phyloP scores from a whole-genome alignment of 805 yeast genomes.

The Starmerella geochares region DNA sequence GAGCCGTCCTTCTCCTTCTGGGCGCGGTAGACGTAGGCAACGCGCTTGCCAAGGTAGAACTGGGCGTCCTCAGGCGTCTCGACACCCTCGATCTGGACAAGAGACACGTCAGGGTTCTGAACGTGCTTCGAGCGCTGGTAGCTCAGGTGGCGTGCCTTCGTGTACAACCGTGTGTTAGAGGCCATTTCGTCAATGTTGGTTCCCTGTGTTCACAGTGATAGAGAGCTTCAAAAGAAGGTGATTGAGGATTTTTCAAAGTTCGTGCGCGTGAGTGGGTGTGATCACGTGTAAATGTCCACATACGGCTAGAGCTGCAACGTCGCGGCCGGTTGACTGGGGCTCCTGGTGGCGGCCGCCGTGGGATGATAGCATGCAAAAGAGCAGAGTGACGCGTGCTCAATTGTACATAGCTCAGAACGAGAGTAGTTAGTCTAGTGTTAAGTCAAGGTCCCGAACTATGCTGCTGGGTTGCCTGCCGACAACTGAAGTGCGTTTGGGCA shows the following conservation, averaged over 20 bases:
- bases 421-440: no score
- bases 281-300: constrained; percentile 13
- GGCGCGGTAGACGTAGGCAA: constrained; percentile 99
- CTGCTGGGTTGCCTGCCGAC: no score
- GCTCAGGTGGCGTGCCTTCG: constrained; percentile 99
- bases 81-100: constrained; percentile 96
- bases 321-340: no score
- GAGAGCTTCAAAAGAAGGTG: constrained; percentile 7
- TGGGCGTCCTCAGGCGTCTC: constrained; percentile 83
- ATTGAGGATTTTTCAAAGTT: constrained; percentile 22
- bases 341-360: no score
- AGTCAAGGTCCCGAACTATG: no score
- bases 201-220: constrained; percentile 16
- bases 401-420: no score
- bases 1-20: constrained; percentile 96
- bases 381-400: no score
- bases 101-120: constrained; percentile 95
- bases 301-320: neutral
- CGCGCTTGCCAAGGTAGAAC: constrained; percentile 99
- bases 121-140: constrained; percentile 99
- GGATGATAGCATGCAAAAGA: no score
- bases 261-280: constrained; percentile 17
- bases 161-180: constrained; percentile 54
- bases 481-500: no score
- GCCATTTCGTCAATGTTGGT: constrained; percentile 23